These are phyloP conservation scores for Cyanidioschyzon merolae DNA, from an alignment of 23 red algal species.

Conservation along the genomic window DNA sequence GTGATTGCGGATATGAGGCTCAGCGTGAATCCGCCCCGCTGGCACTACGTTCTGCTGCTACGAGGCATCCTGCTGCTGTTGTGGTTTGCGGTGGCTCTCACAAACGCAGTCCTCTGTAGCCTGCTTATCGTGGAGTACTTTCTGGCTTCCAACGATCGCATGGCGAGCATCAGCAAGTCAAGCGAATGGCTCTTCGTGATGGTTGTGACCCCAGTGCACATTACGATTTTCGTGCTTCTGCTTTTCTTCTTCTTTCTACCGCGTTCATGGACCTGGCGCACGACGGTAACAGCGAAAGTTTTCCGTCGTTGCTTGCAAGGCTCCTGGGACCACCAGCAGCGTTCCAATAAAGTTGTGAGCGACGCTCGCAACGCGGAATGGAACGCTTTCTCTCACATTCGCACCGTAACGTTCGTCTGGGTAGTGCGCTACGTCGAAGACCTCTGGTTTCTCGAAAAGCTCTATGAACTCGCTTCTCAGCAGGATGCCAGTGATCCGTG, in stretches of 20 bases:
- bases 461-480: neutral
- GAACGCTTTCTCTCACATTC: neutral
- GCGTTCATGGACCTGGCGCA: conserved; percentile 7
- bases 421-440: neutral
- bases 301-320: neutral
- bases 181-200: neutral
- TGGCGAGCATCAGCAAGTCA: neutral
- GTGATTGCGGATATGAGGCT: conserved; percentile 1
- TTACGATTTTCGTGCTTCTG: conserved; percentile 6
- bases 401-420: conserved; percentile 12
- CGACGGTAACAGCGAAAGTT: neutral
- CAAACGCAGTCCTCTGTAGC: conserved; percentile 12
- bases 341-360: neutral
- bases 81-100: conserved; percentile 13
- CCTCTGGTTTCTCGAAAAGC: conserved; percentile 7
- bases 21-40: conserved; percentile 1
- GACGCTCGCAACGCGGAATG: neutral
- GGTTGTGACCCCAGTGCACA: neutral
- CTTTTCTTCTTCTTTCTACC: conserved; percentile 17
- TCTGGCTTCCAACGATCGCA: neutral
- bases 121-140: neutral
- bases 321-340: neutral
- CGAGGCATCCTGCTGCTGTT: neutral
- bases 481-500: neutral
- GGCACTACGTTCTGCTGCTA: neutral